These are phyloP conservation scores for Arthrobotrys sphaeroides DNA, from an alignment of 2,329 filamentous ascomycete genomes.

Conservation along the genomic window DNA sequence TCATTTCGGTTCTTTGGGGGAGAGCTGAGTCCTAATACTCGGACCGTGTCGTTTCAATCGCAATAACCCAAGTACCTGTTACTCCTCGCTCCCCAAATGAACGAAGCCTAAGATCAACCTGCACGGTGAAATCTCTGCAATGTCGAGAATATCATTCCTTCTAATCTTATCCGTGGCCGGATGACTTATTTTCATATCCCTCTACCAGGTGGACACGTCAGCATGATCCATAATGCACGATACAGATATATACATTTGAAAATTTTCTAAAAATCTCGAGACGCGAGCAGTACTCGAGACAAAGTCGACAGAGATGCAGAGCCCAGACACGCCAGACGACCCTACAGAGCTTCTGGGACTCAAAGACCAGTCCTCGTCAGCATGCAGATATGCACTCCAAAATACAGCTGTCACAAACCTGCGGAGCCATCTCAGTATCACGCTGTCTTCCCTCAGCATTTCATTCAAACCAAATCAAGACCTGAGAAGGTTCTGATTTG, in stretches of 20 bases:
- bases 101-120: neutral
- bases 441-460: neutral
- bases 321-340: too few relatives aligned
- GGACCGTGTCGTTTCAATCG: neutral
- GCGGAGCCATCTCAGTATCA: neutral
- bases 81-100: constrained; percentile 3
- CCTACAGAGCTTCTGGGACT: too few relatives aligned
- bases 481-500: too few relatives aligned
- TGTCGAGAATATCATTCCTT: neutral
- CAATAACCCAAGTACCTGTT: neutral
- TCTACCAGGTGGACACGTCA: constrained; percentile 1
- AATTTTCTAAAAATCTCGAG: too few relatives aligned
- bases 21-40: neutral
- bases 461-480: neutral
- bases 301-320: too few relatives aligned
- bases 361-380: too few relatives aligned
- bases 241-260: too few relatives aligned
- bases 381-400: neutral
- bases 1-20: neutral
- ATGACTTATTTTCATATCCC: neutral
- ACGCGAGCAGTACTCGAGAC: too few relatives aligned
- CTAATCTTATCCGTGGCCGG: neutral
- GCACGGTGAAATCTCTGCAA: neutral
- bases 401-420: neutral
- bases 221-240: too few relatives aligned